Evolutionary conservation across 371 early-diverging fungal species (phyloP).

Genomic region (Lichtheimia hyalospora): DNA sequence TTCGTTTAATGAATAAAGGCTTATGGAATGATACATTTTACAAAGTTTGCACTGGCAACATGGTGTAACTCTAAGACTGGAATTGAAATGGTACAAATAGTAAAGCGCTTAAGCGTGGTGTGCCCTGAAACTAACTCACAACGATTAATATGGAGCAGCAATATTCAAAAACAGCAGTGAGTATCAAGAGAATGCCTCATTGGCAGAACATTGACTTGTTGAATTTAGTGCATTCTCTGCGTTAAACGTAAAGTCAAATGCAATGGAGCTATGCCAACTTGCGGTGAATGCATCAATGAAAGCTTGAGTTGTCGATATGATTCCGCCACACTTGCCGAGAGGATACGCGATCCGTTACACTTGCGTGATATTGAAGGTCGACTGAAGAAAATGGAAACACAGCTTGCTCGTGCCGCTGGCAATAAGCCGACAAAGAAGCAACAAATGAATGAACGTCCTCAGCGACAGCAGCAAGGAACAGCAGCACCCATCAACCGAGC

Average conservation of each 20-base stretch:
- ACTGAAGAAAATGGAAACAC: constrained; percentile 10
- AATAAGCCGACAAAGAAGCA: background rate
- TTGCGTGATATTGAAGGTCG: constrained; percentile 10
- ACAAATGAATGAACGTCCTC: background rate
- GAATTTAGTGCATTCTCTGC: constrained; percentile 3
- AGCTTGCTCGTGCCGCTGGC: constrained; percentile 1
- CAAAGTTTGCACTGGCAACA: too few relatives aligned
- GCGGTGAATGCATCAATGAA: constrained; percentile 4
- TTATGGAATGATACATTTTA: too few relatives aligned
- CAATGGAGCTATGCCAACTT: constrained; percentile 11
- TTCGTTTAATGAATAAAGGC: too few relatives aligned
- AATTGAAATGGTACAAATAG: too few relatives aligned
- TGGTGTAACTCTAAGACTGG: too few relatives aligned
- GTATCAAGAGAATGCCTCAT: too few relatives aligned
- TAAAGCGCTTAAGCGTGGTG: too few relatives aligned
- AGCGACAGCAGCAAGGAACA: background rate
- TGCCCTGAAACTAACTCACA: too few relatives aligned
- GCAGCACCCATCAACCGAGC: too few relatives aligned
- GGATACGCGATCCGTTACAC: constrained; percentile 1
- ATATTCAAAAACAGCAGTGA: too few relatives aligned
- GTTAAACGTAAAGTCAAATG: constrained; percentile 3
- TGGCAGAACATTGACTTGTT: too few relatives aligned
- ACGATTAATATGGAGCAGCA: too few relatives aligned
- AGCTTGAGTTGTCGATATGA: constrained; percentile 4
- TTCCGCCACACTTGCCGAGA: background rate